phyloP scores from a whole-genome alignment of 129 eudicot genomes.

The Cynara cardunculus region DNA sequence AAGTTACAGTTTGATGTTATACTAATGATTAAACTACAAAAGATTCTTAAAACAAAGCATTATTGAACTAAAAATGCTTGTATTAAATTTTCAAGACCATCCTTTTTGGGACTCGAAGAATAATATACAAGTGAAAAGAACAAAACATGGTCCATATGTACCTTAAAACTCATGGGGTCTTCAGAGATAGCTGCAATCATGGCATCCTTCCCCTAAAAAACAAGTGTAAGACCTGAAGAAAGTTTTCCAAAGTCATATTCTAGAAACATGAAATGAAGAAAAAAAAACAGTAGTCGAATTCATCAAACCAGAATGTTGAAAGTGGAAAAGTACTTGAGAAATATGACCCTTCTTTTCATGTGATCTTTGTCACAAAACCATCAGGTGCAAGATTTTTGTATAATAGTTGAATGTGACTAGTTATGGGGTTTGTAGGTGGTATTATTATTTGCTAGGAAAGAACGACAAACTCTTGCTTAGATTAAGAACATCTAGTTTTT shows the following conservation, averaged over 20 bases:
- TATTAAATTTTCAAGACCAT: no score
- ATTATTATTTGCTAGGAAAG: constrained; percentile 81
- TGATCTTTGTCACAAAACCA: constrained; percentile 96
- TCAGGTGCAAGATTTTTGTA: constrained; percentile 98
- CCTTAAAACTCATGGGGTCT: constrained; percentile 82
- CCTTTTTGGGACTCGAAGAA: no score
- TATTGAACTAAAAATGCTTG: no score
- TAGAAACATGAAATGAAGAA: no score
- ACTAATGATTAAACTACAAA: no score
- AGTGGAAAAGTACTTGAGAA: constrained; percentile 50
- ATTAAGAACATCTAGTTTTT: no score
- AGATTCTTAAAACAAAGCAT: no score
- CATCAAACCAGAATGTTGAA: no score
- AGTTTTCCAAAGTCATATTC: constrained; percentile 6
- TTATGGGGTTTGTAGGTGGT: constrained; percentile 79
- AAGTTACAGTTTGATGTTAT: no score
- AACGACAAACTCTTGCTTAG: neutral
- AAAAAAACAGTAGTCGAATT: no score
- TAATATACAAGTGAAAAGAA: no score
- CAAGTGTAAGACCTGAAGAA: constrained; percentile 76
- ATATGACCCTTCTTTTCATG: constrained; percentile 95
- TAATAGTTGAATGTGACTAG: constrained; percentile 86
- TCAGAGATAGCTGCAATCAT: constrained; percentile 91
- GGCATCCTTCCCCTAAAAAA: constrained; percentile 95
- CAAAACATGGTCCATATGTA: neutral